Base-by-base conservation (phyloP, 1,284 basidiomycete genomes). In the Leccinum pallidistipes region DNA sequence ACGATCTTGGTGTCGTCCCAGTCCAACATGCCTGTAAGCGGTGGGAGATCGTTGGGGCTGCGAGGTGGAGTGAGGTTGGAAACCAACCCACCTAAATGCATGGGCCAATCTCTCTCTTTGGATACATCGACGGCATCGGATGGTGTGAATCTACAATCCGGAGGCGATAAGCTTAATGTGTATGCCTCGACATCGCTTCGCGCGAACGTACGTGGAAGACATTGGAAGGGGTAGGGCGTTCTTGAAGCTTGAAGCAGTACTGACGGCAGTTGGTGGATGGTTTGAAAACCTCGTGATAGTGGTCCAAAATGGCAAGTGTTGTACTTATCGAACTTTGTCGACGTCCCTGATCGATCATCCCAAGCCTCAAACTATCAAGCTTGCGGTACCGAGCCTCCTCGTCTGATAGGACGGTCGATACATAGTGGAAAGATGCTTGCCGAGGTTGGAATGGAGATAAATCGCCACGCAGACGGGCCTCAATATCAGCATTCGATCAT, bases 1-100 rank as follows among this genome's bases (percentile, higher is more conserved):
- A 91, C 83, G 61, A 91, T 88, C 60, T 75, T 83, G 47, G 87
- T 89, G 8, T 72, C 70, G 68, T 91, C 89, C 89, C 89, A 91
- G 73, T 91, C 88, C 64, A 91, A 77, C 85, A 89, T 83, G 59
- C 88, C 88, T 90, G 57, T 6, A 31, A 11, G 59, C 50, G 49
- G n/a, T 55, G 14, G 14, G 3, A 12, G 18, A 3, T 45, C 43
- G 18, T 12, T 21, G 43, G 18, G 43, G 3, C 18, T 52, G 31
- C 27, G 38, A 50, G 12, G 18, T 12, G 27, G 9, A 4, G 16
- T 29, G 27, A 51, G 45, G 12, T 18, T n/a, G 29, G 57, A 55
- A 49, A 27, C 2, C 1, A 2, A 70, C 80, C 36, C 58, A 86
- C 88, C 88, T 27, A 91, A 77, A 66, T 81, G 82, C 61, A 83